Evolutionary conservation across 192 early-diverging fungal genomes (phyloP), one percentile per base, ranked within the genome.

Genomic region (Thamnidium elegans): DNA sequence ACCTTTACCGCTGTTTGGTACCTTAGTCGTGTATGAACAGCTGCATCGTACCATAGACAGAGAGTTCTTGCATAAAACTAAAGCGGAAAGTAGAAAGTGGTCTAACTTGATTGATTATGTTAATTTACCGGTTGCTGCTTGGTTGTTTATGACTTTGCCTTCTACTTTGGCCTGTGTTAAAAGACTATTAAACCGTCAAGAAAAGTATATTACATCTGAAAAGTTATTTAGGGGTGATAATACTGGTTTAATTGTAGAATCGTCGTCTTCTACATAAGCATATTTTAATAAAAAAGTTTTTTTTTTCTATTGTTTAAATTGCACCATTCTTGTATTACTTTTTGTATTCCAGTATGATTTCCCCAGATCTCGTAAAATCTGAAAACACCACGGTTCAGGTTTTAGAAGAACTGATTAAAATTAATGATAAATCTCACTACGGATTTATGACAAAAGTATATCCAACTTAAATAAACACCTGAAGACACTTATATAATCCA

Each of bases 91-190:
- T n/a, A 21, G 80, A 50, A 67, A 54, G 17, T 74, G 74, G 78
- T 66, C 23, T 31, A 56, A 78, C 55, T 11, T 67, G 8, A 3
- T 59, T 0, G 80, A 81, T 48, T 81, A 81, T 51, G 58, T 59
- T 11, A 76, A 50, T 42, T 54, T 79, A 11, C 80, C 80, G 34
- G 58, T 81, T 14, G 68, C 70, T 19, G 80, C 80, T 21, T 79
- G 75, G 75, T 45, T 81, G 34, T 81, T 79, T 43, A 72, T 81
- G 76, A 81, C 80, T 34, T 65, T 81, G 10, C 80, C 80, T 34
- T 73, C 71, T 32, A 79, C 78, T 26, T 47, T 77, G 66, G 78
- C 74, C 14, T 79, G 78, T 45, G 31, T 79, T 6, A 79, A 77
- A 55, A 62, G 78, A 48, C 4, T 48, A 48, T 48, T 48, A 19